Conservation (phyloP, 75 land plant genomes). For the Sequoia sempervirens region DNA sequence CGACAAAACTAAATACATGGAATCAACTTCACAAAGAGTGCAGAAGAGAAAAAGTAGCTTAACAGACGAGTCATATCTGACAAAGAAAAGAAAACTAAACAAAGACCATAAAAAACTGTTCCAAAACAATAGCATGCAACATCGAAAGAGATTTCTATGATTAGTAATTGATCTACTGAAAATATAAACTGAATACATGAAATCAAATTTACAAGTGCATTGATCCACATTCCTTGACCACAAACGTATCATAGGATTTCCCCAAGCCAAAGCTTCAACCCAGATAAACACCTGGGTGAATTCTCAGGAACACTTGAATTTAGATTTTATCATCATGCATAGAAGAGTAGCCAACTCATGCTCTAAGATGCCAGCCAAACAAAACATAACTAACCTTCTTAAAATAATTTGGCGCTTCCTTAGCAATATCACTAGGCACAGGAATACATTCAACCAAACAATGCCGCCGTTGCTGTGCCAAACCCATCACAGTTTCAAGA, state of each 20-base stretch:
- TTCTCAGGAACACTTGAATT: not conserved
- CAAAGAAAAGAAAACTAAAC: not conserved
- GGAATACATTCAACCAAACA: slow-evolving; percentile 95
- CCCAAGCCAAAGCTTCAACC: not conserved
- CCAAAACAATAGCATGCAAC: not conserved
- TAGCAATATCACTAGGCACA: slow-evolving; percentile 54
- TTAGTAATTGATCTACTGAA: not conserved
- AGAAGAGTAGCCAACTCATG: not conserved
- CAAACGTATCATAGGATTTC: not conserved
- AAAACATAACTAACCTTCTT: slow-evolving; percentile 64
- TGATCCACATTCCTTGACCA: not conserved
- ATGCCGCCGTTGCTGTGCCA: slow-evolving; percentile 75
- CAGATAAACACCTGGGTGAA: not conserved
- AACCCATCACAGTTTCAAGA: slow-evolving; percentile 76
- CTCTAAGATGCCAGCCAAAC: not conserved
- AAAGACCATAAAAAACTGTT: not conserved
- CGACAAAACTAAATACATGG: not conserved
- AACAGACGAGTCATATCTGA: not conserved
- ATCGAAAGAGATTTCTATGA: not conserved
- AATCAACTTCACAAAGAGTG: not conserved
- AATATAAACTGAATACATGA: not conserved
- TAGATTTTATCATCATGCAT: not conserved
- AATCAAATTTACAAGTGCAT: not conserved
- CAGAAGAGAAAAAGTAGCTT: not conserved
- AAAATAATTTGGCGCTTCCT: slow-evolving; percentile 86